Conservation (phyloP, 108 stramenopile species). For the Mayamaea pseudoterrestris region DNA sequence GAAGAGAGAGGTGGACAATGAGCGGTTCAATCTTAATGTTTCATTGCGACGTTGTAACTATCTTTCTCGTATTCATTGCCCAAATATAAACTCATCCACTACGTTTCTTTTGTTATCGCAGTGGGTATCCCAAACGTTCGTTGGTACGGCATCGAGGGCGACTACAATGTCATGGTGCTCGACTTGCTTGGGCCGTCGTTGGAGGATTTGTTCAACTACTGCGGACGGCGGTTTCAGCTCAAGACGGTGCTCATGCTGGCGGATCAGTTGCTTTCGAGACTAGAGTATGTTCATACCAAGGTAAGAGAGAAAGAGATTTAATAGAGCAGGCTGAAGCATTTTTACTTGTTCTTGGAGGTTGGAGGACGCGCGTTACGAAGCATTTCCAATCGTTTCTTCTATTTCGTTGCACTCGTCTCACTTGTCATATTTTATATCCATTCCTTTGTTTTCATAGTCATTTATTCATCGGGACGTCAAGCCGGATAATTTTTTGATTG, state of each 20-base stretch:
- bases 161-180: constrained; percentile 99
- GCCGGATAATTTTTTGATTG: constrained; percentile 99
- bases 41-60: too few species aligned
- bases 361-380: too few species aligned
- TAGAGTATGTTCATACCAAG: constrained; percentile 99
- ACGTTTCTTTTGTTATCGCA: constrained; percentile 7
- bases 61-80: too few species aligned
- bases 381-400: too few species aligned
- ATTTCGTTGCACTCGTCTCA: too few species aligned
- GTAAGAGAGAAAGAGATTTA: too few species aligned
- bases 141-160: constrained; percentile 99
- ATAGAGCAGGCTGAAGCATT: too few species aligned
- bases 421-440: too few species aligned
- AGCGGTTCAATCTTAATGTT: too few species aligned
- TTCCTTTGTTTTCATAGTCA: too few species aligned
- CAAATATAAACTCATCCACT: constrained; percentile 4
- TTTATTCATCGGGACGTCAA: constrained; percentile 99
- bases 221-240: constrained; percentile 94
- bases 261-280: constrained; percentile 91
- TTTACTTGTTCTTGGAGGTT: too few species aligned
- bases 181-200: constrained; percentile 97
- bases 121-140: constrained; percentile 98
- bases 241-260: constrained; percentile 96
- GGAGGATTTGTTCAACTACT: constrained; percentile 99
- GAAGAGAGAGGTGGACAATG: too few species aligned